Conservation (phyloP, 805 yeast genomes). For the Tanozyma kutaoensis region DNA sequence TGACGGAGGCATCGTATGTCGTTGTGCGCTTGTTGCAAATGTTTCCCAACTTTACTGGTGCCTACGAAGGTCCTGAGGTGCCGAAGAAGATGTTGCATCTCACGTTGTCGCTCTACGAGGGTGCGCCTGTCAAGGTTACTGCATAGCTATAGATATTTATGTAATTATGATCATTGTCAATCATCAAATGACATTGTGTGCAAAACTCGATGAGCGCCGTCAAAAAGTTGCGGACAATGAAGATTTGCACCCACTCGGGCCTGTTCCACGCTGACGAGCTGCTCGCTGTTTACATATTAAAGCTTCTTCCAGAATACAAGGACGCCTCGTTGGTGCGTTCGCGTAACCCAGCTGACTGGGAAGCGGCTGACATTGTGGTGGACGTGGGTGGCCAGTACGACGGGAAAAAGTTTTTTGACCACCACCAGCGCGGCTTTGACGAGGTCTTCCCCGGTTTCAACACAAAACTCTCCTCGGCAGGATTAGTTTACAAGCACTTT, state of each 20-base stretch:
- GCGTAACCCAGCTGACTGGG: conserved; percentile 74
- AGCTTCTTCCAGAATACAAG: conserved; percentile 52
- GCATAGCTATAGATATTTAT: no score
- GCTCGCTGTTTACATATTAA: conserved; percentile 80
- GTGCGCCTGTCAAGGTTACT: conserved; percentile 9
- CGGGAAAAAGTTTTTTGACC: conserved; percentile 70
- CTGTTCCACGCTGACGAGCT: conserved; percentile 96
- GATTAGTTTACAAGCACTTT: conserved; percentile 78
- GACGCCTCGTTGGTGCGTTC: conserved; percentile 68
- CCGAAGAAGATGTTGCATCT: conserved; percentile 10
- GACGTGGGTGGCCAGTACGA: conserved; percentile 93
- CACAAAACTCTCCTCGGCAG: conserved; percentile 89
- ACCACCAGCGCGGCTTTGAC: conserved; percentile 86
- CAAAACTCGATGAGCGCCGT: no score
- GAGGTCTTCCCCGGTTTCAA: conserved; percentile 56
- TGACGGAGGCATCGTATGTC: conserved; percentile 36
- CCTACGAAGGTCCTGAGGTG: conserved; percentile 5
- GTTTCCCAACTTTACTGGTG: conserved; percentile 12
- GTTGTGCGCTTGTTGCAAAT: conserved; percentile 21
- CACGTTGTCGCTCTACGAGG: conserved; percentile 12
- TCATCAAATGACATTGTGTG: no score
- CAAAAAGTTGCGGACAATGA: conserved; percentile 20
- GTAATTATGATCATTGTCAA: no score
- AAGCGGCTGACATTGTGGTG: conserved; percentile 78
- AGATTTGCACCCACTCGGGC: conserved; percentile 86